Evolutionary conservation across 2,329 filamentous ascomycete genomes (phyloP).

Genomic region (Hymenoscyphus infarciens): DNA sequence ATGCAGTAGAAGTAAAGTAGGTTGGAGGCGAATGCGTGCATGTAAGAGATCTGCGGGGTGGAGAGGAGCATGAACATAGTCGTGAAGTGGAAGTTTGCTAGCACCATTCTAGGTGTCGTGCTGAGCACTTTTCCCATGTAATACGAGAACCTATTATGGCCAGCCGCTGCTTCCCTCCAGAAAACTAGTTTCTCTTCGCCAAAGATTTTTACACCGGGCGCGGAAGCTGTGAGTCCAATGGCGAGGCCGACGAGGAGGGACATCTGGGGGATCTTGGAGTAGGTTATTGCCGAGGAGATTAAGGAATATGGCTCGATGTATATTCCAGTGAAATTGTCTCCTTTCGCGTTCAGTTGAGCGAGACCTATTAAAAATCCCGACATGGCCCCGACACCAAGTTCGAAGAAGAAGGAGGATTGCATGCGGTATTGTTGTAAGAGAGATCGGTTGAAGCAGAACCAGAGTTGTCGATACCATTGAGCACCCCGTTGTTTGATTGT

Average conservation of each 20-base stretch:
- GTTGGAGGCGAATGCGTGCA: slow-evolving; percentile 47
- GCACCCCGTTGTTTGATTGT: slow-evolving; percentile 51
- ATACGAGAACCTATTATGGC: slow-evolving; percentile 54
- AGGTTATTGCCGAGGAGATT: slow-evolving; percentile 50
- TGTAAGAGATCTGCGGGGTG: slow-evolving; percentile 48
- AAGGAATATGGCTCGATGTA: slow-evolving; percentile 49
- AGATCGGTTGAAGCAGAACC: slow-evolving; percentile 50
- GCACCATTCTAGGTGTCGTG: slow-evolving; percentile 48
- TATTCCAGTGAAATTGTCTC: slow-evolving; percentile 51
- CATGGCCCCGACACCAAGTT: slow-evolving; percentile 50
- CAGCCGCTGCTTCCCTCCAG: slow-evolving; percentile 52
- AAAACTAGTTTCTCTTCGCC: slow-evolving; percentile 54
- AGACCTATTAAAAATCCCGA: slow-evolving; percentile 54
- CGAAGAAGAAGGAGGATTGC: slow-evolving; percentile 49
- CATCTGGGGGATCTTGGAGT: slow-evolving; percentile 48
- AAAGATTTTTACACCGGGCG: slow-evolving; percentile 54
- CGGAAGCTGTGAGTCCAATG: slow-evolving; percentile 51
- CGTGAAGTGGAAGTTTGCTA: slow-evolving; percentile 53
- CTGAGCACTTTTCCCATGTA: slow-evolving; percentile 53
- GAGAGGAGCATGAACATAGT: slow-evolving; percentile 47
- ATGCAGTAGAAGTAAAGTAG: slow-evolving; percentile 56
- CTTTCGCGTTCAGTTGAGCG: slow-evolving; percentile 46
- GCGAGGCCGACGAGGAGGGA: slow-evolving; percentile 51
- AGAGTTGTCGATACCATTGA: slow-evolving; percentile 46
- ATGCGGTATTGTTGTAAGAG: slow-evolving; percentile 55